Evolutionary conservation across 2,329 filamentous ascomycete genomes (phyloP).

Genomic region (Pseudogymnoascus sp.): DNA sequence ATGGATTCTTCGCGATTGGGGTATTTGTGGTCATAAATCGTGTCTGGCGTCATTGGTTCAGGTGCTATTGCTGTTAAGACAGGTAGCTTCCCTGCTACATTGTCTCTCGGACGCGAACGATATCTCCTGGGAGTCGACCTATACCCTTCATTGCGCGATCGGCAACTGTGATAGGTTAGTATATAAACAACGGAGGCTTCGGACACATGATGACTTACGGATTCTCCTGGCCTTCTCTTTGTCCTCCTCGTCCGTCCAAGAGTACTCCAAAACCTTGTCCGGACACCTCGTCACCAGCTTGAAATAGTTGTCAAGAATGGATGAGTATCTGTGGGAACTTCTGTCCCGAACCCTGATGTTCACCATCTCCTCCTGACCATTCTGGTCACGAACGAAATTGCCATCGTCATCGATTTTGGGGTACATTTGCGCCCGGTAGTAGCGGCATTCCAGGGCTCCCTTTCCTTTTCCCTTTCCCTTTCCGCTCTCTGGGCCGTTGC

Average conservation of each 20-base stretch:
- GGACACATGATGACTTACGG: background rate
- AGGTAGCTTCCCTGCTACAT: background rate
- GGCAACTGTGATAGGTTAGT: background rate
- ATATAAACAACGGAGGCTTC: background rate
- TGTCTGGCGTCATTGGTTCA: background rate
- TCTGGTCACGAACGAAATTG: background rate
- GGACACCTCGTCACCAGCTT: constrained; percentile 5
- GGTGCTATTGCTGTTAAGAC: background rate
- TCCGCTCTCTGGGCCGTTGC: background rate
- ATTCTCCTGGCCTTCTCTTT: background rate
- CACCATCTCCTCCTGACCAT: background rate
- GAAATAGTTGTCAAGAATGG: background rate
- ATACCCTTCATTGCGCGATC: background rate
- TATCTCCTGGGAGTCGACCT: background rate
- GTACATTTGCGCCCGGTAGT: constrained; percentile 8
- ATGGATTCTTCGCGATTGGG: background rate
- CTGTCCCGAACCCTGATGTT: constrained; percentile 1
- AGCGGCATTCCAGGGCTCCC: background rate
- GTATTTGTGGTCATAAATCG: constrained; percentile 3
- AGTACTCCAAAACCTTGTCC: background rate
- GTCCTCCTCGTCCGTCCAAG: constrained; percentile 1
- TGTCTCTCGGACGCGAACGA: background rate
- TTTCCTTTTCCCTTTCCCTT: constrained; percentile 3
- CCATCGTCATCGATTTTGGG: background rate
- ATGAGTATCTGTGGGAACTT: background rate